Evolutionary conservation across 2,329 filamentous ascomycete genomes (phyloP), one percentile per base, ranked within the genome.

Genomic region (Scytalidium lignicola): DNA sequence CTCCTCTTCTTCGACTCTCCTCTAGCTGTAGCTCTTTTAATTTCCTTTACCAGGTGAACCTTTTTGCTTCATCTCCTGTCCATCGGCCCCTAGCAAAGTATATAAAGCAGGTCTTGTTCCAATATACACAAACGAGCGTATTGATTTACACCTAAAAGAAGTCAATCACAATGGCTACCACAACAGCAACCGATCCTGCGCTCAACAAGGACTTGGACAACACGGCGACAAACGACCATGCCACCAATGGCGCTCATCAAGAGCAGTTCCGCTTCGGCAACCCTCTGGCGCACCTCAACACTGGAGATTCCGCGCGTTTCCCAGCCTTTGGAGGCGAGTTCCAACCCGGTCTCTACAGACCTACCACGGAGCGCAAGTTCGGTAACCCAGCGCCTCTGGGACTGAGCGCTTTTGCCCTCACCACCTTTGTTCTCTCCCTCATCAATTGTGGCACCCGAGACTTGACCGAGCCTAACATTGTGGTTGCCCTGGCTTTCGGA

Each of bases 321-420:
- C 71, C 73, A 52, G 73, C 79, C 51, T 81, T 80, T 57, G 79
- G 77, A 56, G 77, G 78, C 69, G 76, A 78, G 57, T 77, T 80
- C 65, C 76, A 82, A 65, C 78, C 78, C 23, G 78, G 78, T 72
- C 70, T 78, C 47, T 80, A 80, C 68, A 74, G 72, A 57, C 67
- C 72, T 13, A 73, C 74, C 54, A 71, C 73, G 52, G 56, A 65
- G 19, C 73, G 76, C 60, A 76, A 79, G 62, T 74, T 83, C 60
- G 80, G 69, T 63, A 83, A 83, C 59, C 80, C 80, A 7, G 79
- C 76, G 44, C 80, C 79, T 46, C 67, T 83, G 32, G 80, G 80
- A 52, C 69, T 83, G 51, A 73, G 67, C 51, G 80, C 77, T 63
- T 83, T 83, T 70, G 80, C 80, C 42, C 67, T 83, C 55, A 83